Percentiles rank a stretch among this genome's conserved stretches.
Conservation (phyloP, 352 stramenopile genomes). For the Hyphochytrium catenoides region DNA sequence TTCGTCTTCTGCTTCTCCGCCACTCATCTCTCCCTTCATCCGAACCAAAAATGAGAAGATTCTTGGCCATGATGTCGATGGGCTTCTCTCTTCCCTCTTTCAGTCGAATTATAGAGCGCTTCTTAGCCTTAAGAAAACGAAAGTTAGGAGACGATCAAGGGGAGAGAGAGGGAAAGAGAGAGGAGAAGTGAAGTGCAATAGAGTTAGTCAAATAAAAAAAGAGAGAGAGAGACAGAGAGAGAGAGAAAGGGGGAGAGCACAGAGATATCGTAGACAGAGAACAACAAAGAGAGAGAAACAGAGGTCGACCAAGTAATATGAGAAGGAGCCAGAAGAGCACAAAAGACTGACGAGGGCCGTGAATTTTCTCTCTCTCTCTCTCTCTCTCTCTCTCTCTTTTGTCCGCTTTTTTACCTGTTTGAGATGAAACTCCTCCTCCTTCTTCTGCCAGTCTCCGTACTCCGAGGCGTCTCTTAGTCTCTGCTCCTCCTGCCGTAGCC, state of each 20-base stretch:
- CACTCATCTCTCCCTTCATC: constrained; percentile 23
- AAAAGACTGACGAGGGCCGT: no score
- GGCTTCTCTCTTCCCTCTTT: constrained; percentile 76
- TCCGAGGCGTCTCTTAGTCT: constrained; percentile 82
- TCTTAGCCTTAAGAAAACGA: constrained; percentile 73
- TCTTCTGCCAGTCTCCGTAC: constrained; percentile 92
- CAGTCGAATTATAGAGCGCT: constrained; percentile 65
- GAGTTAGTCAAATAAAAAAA: constrained; percentile 23
- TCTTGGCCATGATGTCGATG: constrained; percentile 93
- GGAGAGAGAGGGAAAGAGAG: no score
- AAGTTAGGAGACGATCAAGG: constrained; percentile 73
- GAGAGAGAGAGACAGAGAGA: not conserved
- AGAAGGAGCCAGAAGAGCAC: no score
- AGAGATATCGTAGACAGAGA: not conserved
- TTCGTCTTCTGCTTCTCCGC: constrained; percentile 16
- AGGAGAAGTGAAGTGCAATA: no score
- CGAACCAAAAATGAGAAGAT: constrained; percentile 92
- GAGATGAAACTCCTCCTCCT: constrained; percentile 94
- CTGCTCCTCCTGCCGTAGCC: constrained; percentile 77
- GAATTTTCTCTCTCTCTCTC: not conserved
- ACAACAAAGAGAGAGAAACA: no score
- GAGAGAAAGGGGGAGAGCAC: not conserved
- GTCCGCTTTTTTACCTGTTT: constrained; percentile 73
- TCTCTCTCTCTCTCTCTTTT: constrained; percentile 33
- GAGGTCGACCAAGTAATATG: no score